Evolutionary conservation across 192 early-diverging fungal genomes (phyloP).

Genomic region (Coemansia javaensis): DNA sequence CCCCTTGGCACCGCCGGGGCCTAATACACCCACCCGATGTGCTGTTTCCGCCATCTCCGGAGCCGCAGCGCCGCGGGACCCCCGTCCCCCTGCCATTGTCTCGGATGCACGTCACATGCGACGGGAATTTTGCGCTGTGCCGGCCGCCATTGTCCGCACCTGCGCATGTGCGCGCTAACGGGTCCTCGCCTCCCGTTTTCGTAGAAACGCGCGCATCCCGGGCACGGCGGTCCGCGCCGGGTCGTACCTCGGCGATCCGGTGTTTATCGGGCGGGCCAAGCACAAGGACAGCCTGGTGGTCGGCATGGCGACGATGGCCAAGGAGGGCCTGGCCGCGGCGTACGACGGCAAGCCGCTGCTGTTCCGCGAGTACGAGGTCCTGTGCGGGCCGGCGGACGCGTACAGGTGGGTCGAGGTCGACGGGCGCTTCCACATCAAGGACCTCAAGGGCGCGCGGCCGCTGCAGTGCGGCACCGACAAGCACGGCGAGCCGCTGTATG

Average conservation of each 20-base stretch:
- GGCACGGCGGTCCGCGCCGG: slow-evolving; percentile 24
- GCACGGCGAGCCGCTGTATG: slow-evolving; percentile 51
- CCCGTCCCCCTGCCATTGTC: too few species aligned
- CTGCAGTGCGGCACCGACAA: slow-evolving; percentile 50
- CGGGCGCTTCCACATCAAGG: slow-evolving; percentile 10
- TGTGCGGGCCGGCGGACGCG: slow-evolving; percentile 12
- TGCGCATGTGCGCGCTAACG: too few species aligned
- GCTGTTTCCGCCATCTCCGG: too few species aligned
- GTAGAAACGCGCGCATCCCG: slow-evolving; percentile 20
- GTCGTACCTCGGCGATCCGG: slow-evolving; percentile 9
- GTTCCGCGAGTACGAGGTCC: slow-evolving; percentile 35
- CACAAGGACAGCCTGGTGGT: slow-evolving; percentile 34
- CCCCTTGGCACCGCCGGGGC: background rate
- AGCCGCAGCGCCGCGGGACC: too few species aligned
- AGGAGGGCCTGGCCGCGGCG: slow-evolving; percentile 25
- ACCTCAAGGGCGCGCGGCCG: slow-evolving; percentile 10
- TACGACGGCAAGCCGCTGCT: slow-evolving; percentile 29
- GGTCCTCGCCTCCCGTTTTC: background rate
- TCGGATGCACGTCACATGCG: too few species aligned
- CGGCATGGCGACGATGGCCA: slow-evolving; percentile 26
- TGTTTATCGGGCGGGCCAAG: slow-evolving; percentile 24
- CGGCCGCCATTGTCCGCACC: too few species aligned
- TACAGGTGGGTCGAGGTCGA: slow-evolving; percentile 14
- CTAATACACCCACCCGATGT: background rate
- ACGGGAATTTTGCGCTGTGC: too few species aligned